Evolutionary conservation across 495 filamentous ascomycete species (phyloP), one percentile per base, ranked within the genome.

Genomic region (Xylaria curta): DNA sequence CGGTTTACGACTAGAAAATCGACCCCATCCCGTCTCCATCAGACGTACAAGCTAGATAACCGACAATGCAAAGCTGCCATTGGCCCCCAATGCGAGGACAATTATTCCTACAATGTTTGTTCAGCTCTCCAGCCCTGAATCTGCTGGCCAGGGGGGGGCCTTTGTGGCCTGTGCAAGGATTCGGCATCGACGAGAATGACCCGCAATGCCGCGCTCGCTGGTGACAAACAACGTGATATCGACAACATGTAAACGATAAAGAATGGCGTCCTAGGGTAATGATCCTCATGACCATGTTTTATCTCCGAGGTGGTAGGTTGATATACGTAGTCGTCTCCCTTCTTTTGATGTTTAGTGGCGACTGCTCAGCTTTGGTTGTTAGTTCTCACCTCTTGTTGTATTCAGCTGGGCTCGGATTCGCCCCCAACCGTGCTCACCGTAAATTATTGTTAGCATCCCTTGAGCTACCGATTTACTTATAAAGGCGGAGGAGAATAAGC

Each of bases 1-100:
- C 76, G 63, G 65, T 76, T 83, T 85, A 85, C 82, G 82, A 79
- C 31, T 21, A n/a, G 46, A 9, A 46, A 26, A 68, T 71, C 72
- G 66, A 72, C 73, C 75, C 73, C 72, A 72, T 75, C 73, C 53
- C 47, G 69, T 61, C 69, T 46, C 69, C 61, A 71, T 71, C 61
- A 58, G 61, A 66, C 61, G 61, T 63, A 66, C 66, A 72, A 73
- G 68, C 61, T 72, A 72, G 36, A 72, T 67, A 15, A 67, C 70
- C 75, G 68, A 72, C 67, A 21, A 68, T 54, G 51, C 70, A 51
- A 19, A 47, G 54, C 58, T 38, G 12, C 31, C 68, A 70, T 70
- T 70, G 68, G 68, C 58, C 54, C 66, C 66, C 21, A 69, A n/a
- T 59, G 24, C 36, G 68, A 63, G 42, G 28, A 6, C 66, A 10